Conservation (phyloP, 441 rosid species). For the Gossypium schwendimanii region DNA sequence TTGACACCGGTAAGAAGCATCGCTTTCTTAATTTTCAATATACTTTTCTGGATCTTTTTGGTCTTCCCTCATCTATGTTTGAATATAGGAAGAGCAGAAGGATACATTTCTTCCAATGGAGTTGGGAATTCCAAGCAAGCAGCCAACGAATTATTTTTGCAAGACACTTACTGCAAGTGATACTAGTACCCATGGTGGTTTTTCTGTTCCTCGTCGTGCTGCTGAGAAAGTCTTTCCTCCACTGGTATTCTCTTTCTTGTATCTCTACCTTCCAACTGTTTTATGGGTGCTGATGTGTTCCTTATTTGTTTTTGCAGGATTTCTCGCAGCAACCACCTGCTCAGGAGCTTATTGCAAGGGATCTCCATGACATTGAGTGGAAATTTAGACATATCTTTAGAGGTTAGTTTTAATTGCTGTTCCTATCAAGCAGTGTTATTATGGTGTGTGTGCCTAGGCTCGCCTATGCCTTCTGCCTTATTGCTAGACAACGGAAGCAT, state of each 20-base stretch:
- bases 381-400: constrained; percentile 88
- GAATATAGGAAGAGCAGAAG: constrained; percentile 80
- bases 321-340: constrained; percentile 87
- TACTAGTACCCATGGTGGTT: constrained; percentile 97
- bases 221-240: constrained; percentile 99
- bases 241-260: constrained; percentile 41
- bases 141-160: constrained; percentile 91
- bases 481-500: no score
- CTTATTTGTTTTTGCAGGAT: constrained; percentile 41
- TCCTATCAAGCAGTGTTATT: background rate
- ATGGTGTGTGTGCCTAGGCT: no score
- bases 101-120: constrained; percentile 80
- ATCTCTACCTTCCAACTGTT: background rate
- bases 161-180: constrained; percentile 97
- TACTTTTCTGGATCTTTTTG: background rate
- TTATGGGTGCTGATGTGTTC: background rate
- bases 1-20: constrained; percentile 49
- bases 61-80: background rate
- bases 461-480: no score
- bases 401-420: constrained; percentile 36
- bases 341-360: constrained; percentile 90
- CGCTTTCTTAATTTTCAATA: background rate
- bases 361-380: constrained; percentile 91
- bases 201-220: constrained; percentile 96
- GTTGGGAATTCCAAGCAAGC: constrained; percentile 76